These are phyloP conservation scores for Lichenothelia convexa DNA, from an alignment of 495 filamentous ascomycete genomes.

Conservation along the genomic window DNA sequence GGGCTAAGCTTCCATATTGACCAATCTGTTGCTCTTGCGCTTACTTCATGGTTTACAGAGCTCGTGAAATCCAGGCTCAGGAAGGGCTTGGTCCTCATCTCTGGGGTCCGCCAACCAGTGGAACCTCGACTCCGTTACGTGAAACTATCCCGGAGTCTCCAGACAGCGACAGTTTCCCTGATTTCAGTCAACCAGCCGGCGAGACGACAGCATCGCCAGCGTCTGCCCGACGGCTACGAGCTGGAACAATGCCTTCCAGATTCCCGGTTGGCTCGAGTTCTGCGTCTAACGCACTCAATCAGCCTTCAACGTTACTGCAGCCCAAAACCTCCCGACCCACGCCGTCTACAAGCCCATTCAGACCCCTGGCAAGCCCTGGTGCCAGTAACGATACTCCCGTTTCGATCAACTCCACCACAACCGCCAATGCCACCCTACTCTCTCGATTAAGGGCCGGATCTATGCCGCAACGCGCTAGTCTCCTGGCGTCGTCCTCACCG, in stretches of 20 bases:
- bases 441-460: slow-evolving; percentile 86
- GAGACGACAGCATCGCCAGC: slow-evolving; percentile 22
- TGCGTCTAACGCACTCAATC: slow-evolving; percentile 36
- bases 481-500: slow-evolving; percentile 41
- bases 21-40: slow-evolving; percentile 2
- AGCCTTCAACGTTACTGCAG: slow-evolving; percentile 45
- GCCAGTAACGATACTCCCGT: too few relatives aligned
- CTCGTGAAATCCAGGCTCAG: slow-evolving; percentile 92
- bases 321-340: slow-evolving; percentile 75
- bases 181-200: slow-evolving; percentile 48
- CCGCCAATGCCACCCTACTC: slow-evolving; percentile 48
- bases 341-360: slow-evolving; percentile 80
- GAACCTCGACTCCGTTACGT: slow-evolving; percentile 84
- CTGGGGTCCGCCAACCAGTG: slow-evolving; percentile 91
- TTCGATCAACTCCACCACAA: too few relatives aligned
- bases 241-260: slow-evolving; percentile 89
- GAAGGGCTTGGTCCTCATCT: slow-evolving; percentile 74
- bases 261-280: slow-evolving; percentile 58
- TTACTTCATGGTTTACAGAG: slow-evolving; percentile 31
- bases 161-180: slow-evolving; percentile 88
- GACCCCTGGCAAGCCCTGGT: too few relatives aligned
- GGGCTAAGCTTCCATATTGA: slow-evolving; percentile 24
- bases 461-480: slow-evolving; percentile 73
- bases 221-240: slow-evolving; percentile 58
- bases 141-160: slow-evolving; percentile 94